Percentiles rank a stretch among this genome's conserved stretches.
These are phyloP conservation scores for Lipomyces anomalus DNA, from an alignment of 805 yeast genomes.

Conservation along the genomic window DNA sequence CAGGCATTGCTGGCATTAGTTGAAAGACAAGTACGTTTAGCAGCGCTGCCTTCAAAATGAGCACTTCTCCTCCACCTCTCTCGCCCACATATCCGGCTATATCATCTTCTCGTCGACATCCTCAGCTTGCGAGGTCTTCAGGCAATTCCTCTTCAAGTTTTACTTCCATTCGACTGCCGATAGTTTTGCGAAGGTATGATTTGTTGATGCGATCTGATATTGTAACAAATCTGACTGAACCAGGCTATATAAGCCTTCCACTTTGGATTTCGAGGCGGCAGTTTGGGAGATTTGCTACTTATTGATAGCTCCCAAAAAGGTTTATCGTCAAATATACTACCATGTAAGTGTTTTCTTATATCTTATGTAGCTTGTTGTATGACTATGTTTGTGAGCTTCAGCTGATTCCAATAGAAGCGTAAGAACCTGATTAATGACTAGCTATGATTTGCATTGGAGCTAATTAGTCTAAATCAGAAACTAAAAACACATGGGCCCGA, in stretches of 20 bases:
- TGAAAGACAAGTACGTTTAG: too few species aligned
- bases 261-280: constrained; percentile 88
- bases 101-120: constrained; percentile 14
- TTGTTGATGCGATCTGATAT: neutral
- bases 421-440: neutral
- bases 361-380: neutral
- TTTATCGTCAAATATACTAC: constrained; percentile 74
- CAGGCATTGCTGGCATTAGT: too few species aligned
- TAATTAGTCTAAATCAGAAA: constrained; percentile 45
- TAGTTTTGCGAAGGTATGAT: constrained; percentile 17
- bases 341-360: constrained; percentile 36
- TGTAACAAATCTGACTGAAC: neutral
- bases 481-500: constrained; percentile 74
- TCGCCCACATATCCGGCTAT: too few species aligned
- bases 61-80: too few species aligned
- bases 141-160: constrained; percentile 1
- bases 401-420: constrained; percentile 5
- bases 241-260: constrained; percentile 62
- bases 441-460: neutral
- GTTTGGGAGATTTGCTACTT: constrained; percentile 82
- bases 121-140: constrained; percentile 3
- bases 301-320: constrained; percentile 69
- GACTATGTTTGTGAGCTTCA: neutral
- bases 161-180: constrained; percentile 13
- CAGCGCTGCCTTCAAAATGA: too few species aligned